phyloP scores from a whole-genome alignment of 371 early-diverging fungal genomes.

The Apophysomyces variabilis region DNA sequence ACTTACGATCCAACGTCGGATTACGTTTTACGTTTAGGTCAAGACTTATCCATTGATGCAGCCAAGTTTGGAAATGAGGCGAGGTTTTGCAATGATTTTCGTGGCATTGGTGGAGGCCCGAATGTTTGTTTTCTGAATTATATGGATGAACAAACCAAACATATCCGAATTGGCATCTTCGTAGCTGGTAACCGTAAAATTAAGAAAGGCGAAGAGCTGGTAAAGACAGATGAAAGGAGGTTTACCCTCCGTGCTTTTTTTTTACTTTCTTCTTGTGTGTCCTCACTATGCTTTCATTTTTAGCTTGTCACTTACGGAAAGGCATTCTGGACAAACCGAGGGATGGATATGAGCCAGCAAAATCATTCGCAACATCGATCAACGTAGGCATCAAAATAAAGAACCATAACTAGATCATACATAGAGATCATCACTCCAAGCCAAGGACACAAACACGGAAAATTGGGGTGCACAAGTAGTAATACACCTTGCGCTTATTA shows the following conservation, averaged over 20 bases:
- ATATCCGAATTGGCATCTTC: slow-evolving; percentile 54
- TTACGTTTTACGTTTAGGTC: slow-evolving; percentile 49
- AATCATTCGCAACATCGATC: slow-evolving; percentile 24
- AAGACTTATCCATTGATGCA: slow-evolving; percentile 55
- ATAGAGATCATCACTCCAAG: background rate
- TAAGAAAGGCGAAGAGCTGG: slow-evolving; percentile 57
- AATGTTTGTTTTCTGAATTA: slow-evolving; percentile 60
- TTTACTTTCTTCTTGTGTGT: no score
- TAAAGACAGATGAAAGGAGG: slow-evolving; percentile 18
- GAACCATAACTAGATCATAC: background rate
- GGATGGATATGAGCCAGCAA: slow-evolving; percentile 53
- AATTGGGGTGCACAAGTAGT: no score
- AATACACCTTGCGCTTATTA: no score
- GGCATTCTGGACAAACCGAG: slow-evolving; percentile 55
- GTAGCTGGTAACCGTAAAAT: slow-evolving; percentile 50
- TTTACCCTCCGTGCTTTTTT: no score
- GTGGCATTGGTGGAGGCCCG: slow-evolving; percentile 53
- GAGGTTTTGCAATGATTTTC: slow-evolving; percentile 57
- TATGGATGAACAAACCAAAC: slow-evolving; percentile 48
- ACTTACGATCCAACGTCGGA: slow-evolving; percentile 50
- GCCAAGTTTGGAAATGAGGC: slow-evolving; percentile 56
- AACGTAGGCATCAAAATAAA: background rate
- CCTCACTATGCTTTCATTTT: background rate
- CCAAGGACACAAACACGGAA: no score
- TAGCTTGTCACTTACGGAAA: slow-evolving; percentile 59